Evolutionary conservation across 2,329 filamentous ascomycete species (phyloP), one percentile per base, ranked within the genome.

Genomic region (Colletotrichum simmondsii): DNA sequence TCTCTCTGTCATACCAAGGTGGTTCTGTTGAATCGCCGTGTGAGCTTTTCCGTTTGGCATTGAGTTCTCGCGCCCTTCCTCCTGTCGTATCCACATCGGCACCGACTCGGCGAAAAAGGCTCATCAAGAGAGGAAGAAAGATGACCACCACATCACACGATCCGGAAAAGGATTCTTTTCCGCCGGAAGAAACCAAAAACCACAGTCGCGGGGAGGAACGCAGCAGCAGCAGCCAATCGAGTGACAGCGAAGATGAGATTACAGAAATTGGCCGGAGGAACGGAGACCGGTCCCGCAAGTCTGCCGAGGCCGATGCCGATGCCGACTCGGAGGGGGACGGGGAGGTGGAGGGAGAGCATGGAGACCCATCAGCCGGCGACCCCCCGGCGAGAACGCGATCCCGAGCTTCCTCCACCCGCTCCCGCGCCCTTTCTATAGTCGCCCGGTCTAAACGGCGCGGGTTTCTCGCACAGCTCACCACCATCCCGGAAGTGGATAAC

Each of bases 401-500:
- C 14, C 81, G 80, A 35, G 77, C 81, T 16, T 85, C 85, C 0
- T 86, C 84, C 7, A 76, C 79, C 8, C 80, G 81, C 46, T 85
- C 86, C 7, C 79, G 80, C n/a, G 69, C 81, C 4, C 75, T 80
- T 60, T 72, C 78, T 42, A 75, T 88, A 57, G 79, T 90, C 16
- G 84, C 88, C 32, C 81, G 85, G 37, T 78, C 81, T 0, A 76
- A 83, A 70, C 89, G 94, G 61, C 87, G 95, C 77, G 95, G 95
- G 0, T 85, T 97, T 2, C 87, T 98, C 60, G 92, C 91, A 1
- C 88, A 88, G 49, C 85, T 97, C 14, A 86, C 93, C 1, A 73
- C 97, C 37, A 86, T 97, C 19, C 92, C 95, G 2, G 95, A 98
- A 83, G 91, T 97, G 16, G 91, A 94, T 58, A 87, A 92, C 37